These are phyloP conservation scores for Chaetoscypha palmicola DNA, from an alignment of 2,329 filamentous ascomycete species.

Conservation along the genomic window DNA sequence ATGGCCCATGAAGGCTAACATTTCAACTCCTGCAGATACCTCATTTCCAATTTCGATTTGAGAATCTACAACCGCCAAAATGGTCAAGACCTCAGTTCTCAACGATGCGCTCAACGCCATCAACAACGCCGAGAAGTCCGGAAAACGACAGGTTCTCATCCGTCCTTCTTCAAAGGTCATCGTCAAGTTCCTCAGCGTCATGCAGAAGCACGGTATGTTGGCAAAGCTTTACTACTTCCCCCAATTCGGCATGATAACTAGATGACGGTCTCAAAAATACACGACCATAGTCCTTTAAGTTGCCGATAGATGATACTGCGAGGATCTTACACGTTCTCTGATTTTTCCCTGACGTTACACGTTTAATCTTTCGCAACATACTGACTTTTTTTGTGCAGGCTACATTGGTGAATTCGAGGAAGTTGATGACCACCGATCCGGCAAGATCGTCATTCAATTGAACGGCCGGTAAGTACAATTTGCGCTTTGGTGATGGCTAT, in stretches of 20 bases:
- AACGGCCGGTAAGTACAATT: slow-evolving; percentile 67
- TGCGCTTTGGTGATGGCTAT: no score
- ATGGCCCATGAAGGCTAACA: slow-evolving; percentile 57
- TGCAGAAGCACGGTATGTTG: slow-evolving; percentile 97
- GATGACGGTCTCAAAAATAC: slow-evolving; percentile 78
- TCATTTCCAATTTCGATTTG: slow-evolving; percentile 60
- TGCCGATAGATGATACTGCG: slow-evolving; percentile 88
- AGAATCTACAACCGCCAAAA: slow-evolving; percentile 83
- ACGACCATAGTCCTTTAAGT: slow-evolving; percentile 99
- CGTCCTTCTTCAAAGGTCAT: slow-evolving; percentile 99
- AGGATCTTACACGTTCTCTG: slow-evolving; percentile 97
- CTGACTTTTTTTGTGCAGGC: slow-evolving; percentile 59
- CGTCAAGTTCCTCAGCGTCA: slow-evolving; percentile 97
- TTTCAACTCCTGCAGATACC: slow-evolving; percentile 49
- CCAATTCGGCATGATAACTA: slow-evolving; percentile 98
- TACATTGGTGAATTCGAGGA: slow-evolving; percentile 99
- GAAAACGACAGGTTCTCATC: slow-evolving; percentile 98
- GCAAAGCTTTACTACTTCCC: slow-evolving; percentile 9
- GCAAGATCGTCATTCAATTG: slow-evolving; percentile 99
- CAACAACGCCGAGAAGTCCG: slow-evolving; percentile 99
- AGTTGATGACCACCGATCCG: slow-evolving; percentile 97
- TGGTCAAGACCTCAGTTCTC: slow-evolving; percentile 99
- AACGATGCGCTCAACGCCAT: slow-evolving; percentile 99
- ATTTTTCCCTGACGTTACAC: slow-evolving; percentile 70
- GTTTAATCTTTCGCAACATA: slow-evolving; percentile 95